phyloP scores from a whole-genome alignment of 1,139 yeast species.

The Torulaspora globosa region DNA sequence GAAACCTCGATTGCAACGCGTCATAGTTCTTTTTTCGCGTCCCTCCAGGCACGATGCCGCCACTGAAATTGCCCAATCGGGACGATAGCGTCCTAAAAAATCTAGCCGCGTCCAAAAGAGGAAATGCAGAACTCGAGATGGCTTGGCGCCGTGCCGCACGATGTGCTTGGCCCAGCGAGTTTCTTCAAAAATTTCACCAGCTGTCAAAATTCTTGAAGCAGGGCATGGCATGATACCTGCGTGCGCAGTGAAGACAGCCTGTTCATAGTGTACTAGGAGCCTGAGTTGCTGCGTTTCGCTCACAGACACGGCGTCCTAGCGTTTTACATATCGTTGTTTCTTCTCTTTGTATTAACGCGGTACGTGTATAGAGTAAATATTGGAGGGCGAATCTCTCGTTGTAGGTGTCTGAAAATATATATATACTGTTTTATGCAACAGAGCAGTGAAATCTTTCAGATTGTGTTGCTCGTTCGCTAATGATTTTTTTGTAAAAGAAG shows the following conservation, averaged over 20 bases:
- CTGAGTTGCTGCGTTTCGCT: not conserved
- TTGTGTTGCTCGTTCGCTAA: no score
- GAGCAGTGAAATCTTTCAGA: not conserved
- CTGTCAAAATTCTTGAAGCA: not conserved
- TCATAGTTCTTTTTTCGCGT: slow-evolving; percentile 5
- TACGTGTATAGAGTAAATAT: not conserved
- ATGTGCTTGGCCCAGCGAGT: not conserved
- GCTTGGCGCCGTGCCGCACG: not conserved
- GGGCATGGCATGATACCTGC: not conserved
- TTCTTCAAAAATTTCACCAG: not conserved
- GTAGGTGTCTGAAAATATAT: not conserved
- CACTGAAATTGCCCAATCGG: not conserved
- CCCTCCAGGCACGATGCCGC: not conserved
- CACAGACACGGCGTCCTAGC: not conserved
- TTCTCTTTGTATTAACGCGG: slow-evolving; percentile 1
- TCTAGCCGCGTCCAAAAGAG: not conserved
- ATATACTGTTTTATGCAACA: not conserved
- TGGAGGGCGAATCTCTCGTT: not conserved
- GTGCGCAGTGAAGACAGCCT: no score
- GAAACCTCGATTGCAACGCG: not conserved
- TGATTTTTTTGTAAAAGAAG: not conserved
- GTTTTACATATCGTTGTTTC: not conserved
- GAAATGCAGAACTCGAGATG: not conserved
- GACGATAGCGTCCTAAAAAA: not conserved
- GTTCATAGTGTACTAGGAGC: no score